Base-by-base conservation (phyloP, 768 basidiomycete genomes). In the Tephrocybe sp. region DNA sequence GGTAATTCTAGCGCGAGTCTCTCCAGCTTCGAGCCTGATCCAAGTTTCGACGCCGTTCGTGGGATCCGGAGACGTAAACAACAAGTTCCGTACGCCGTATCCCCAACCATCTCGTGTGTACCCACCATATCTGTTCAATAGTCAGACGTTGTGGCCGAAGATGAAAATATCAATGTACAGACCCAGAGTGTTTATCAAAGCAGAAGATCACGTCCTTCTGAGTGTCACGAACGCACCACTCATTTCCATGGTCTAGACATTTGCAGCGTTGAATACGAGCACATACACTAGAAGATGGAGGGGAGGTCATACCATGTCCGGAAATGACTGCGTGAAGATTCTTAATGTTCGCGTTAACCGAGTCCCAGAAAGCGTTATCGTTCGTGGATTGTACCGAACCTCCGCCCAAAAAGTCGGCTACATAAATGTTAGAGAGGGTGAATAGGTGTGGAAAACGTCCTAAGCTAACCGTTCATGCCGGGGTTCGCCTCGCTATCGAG, bases 161-260 rank as follows among this genome's bases (percentile, higher is more conserved):
- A 21, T 19, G 40, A n/a, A n/a, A n/a, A n/a, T n/a, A n/a, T n/a
- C n/a, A n/a, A n/a, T 16, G 19, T 29, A 50, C 69, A 11, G 55
- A 86, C 81, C 86, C 87, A 1, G 85, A 84, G 60, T 89, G 88
- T 61, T 89, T 89, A 59, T 77, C 75, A 54, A 89, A 91, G 61
- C 88, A 91, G 62, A 88, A 87, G 0, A 86, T 76, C 8, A 85
- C 75, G 33, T 78, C 67, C 52, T 80, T 80, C 3, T 72, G 74
- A 1, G 76, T 75, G 52, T 88, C 84, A 15, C 84, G 79, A 7
- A 78, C 77, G 52, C 88, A 90, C 88, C 88, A 90, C 61, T 88
- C 86, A 50, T 89, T 76, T 1, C 88, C 88, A 55, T 90, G 88
- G 60, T 86, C 87, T 86, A 54, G 30, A 30, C 54, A 24, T 21